Conservation (phyloP, 257 asterid species). For the Fraxinus excelsior region DNA sequence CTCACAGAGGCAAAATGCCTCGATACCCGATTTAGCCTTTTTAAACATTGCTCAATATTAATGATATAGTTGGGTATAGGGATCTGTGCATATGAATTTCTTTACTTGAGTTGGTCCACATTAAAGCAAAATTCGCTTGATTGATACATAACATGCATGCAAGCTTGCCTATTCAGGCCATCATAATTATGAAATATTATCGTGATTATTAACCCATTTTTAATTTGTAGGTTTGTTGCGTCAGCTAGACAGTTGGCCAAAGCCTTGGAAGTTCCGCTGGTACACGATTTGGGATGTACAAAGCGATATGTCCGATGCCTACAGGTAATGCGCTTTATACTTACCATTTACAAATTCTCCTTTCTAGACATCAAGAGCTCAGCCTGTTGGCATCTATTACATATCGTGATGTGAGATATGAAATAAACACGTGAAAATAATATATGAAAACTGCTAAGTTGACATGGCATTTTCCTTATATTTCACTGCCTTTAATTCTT, state of each 20-base stretch:
- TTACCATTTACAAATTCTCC: background rate
- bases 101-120: background rate
- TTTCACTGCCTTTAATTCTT: background rate
- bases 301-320: conserved; percentile 95
- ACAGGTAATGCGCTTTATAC: conserved; percentile 55
- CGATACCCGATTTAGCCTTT: no score
- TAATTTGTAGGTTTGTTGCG: conserved; percentile 76
- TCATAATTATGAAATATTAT: background rate
- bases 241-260: conserved; percentile 98
- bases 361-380: background rate
- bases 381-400: background rate
- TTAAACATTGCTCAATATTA: background rate
- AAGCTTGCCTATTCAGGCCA: background rate
- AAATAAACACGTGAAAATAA: background rate
- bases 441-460: background rate
- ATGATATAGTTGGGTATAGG: background rate
- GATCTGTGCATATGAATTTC: background rate
- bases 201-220: conserved; percentile 16
- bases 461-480: background rate
- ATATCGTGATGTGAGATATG: background rate
- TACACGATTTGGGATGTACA: conserved; percentile 94
- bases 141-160: background rate
- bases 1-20: no score
- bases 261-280: conserved; percentile 94
- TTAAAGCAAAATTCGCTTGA: background rate